These are phyloP conservation scores for Sclerotinia trifoliorum DNA, from an alignment of 2,329 filamentous ascomycete species.

Conservation along the genomic window DNA sequence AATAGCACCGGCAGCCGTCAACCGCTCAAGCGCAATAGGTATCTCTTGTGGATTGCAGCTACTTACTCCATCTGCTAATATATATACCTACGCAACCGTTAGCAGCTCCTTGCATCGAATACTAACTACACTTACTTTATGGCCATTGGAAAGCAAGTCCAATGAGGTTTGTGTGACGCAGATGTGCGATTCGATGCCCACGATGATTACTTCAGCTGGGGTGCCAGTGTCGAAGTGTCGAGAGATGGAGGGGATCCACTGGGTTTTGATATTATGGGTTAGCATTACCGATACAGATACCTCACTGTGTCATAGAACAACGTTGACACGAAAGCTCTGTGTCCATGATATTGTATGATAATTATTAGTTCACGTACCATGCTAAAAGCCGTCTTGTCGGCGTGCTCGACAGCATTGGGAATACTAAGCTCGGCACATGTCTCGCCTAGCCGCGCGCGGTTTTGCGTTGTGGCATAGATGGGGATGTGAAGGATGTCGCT, in stretches of 20 bases:
- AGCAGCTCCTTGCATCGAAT: neutral
- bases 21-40: conserved; percentile 69
- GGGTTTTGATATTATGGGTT: neutral
- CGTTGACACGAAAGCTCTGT: neutral
- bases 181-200: conserved; percentile 92
- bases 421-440: conserved; percentile 72
- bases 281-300: neutral
- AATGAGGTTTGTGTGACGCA: conserved; percentile 91
- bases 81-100: conserved; percentile 48
- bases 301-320: neutral
- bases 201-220: conserved; percentile 65
- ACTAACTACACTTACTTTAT: conserved; percentile 54
- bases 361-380: conserved; percentile 52
- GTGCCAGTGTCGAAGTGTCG: conserved; percentile 41
- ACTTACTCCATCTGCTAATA: conserved; percentile 86
- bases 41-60: conserved; percentile 84
- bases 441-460: conserved; percentile 71
- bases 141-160: conserved; percentile 72
- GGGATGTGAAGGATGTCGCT: conserved; percentile 68
- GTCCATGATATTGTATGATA: neutral
- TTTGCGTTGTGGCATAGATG: conserved; percentile 84
- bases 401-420: conserved; percentile 51
- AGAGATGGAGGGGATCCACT: conserved; percentile 63
- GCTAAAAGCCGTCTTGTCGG: conserved; percentile 87
- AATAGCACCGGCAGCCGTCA: conserved; percentile 72